phyloP scores from a whole-genome alignment of 306 rosid species.

The Prunus padus region DNA sequence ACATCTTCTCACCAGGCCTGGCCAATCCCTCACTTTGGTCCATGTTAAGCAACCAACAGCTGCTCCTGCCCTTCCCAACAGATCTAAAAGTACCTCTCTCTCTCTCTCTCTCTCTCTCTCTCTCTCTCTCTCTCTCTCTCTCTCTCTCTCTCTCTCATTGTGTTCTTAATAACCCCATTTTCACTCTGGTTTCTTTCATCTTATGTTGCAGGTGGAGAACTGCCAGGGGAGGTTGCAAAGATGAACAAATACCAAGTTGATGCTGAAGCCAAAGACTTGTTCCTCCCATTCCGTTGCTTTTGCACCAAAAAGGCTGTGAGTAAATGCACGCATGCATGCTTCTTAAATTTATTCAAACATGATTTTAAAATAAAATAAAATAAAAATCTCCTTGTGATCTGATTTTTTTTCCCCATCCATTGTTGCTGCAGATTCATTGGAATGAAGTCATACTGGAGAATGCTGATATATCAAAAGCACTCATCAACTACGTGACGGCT shows the following conservation, averaged over 20 bases:
- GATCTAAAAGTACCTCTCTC: constrained; percentile 28
- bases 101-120: background rate
- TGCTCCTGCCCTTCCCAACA: constrained; percentile 39
- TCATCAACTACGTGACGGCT: constrained; percentile 36
- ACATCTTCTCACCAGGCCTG: constrained; percentile 59
- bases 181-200: background rate
- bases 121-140: background rate
- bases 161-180: background rate
- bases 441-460: constrained; percentile 60
- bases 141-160: background rate
- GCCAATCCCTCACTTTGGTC: constrained; percentile 60
- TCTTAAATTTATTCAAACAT: background rate
- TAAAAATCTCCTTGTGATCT: too few species aligned
- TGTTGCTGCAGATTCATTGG: constrained; percentile 50
- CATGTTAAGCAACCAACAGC: constrained; percentile 54
- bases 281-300: constrained; percentile 61
- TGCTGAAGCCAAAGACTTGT: constrained; percentile 52
- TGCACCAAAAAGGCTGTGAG: constrained; percentile 65
- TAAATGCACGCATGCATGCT: background rate
- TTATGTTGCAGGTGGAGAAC: constrained; percentile 49
- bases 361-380: background rate
- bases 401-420: too few species aligned
- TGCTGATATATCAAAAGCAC: constrained; percentile 47
- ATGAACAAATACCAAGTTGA: constrained; percentile 49
- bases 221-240: constrained; percentile 41